Base-by-base conservation (phyloP, 2,329 filamentous ascomycete species). In the Pseudocercospora pini-densiflorae region DNA sequence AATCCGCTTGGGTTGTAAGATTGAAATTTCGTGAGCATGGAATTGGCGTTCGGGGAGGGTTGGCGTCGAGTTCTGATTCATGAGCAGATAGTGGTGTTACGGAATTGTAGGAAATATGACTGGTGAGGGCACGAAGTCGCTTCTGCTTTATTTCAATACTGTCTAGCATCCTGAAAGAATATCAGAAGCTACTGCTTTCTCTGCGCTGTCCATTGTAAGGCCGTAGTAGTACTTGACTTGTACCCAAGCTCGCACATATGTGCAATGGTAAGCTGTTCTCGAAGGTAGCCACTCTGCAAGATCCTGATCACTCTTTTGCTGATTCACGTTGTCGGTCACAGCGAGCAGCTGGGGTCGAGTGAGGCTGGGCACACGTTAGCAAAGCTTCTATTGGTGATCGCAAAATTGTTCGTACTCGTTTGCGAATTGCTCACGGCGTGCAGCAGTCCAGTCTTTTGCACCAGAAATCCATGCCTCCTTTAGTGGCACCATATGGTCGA, bases 401-500 rank as follows among this genome's bases (percentile, higher is more conserved):
- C 8, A 27, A 10, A 8, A 27, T 5, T 4, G 12, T 6, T 66
- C 71, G 68, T 55, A 74, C 71, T 74, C 71, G 51, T 74, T 95
- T 71, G 92, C 92, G 75, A 93, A 93, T 2, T 82, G 77, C 75
- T 89, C 81, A 63, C 92, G 87, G 73, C 86, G 83, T 21, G 84
- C 80, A 0, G 89, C 89, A 0, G 91, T 92, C 92, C 92, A 94
- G 1, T 81, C 78, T 7, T 86, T 84, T 12, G 92, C 92, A 21
- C 92, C 92, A 53, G 89, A 92, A 14, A 74, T 69, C 73, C 73
- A 75, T 23, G 73, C 72, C 51, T 74, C 72, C 53, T 61, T 89
- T 67, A 96, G 78, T 0, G 92, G 92, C 2, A 96, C 91, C 80
- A 95, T 84, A 77, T 95, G 92, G 77, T 95, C 92, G 66, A 95